Base-by-base conservation (phyloP, 768 basidiomycete species). In the Lactarius tabidus region DNA sequence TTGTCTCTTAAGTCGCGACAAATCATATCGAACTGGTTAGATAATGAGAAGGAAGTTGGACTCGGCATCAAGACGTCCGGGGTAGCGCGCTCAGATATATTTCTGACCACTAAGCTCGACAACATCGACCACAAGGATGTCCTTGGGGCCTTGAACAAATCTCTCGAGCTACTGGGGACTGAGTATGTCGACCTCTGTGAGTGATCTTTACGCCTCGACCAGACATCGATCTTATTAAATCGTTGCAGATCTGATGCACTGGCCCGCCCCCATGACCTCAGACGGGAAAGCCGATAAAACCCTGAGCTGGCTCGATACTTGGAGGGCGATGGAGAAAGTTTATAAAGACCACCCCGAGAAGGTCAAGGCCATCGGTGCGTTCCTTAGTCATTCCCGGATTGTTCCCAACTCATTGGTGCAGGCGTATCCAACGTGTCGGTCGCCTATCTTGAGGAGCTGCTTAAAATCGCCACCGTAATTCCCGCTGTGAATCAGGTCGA, bases 401-500 rank as follows among this genome's bases (percentile, higher is more conserved):
- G n/a, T 10, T 28, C 45, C 59, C 59, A 66, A 51, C 48, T 58
- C 59, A 58, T 55, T 71, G 39, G 41, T 52, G 41, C 60, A 84
- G 81, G 84, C 69, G 85, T 90, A 55, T 86, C 86, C 60, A 93
- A 93, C 80, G 85, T 88, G 73, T 87, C 84, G 9, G 79, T 87
- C 54, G 75, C 83, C 45, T 89, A 80, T 75, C 75, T 93, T 45
- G 80, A 87, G 65, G 78, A 84, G 48, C 79, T 93, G 26, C 77
- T 90, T 48, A 80, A 80, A 67, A 78, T 80, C 43, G 79, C 83
- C 60, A 75, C 72, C 41, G 78, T 88, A 48, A 76, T 87, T 39
- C 91, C 90, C 18, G 90, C 89, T 0, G 86, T 86, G 33, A 92
- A 92, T 77, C 92, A 94, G 77, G 82, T 93, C 63, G 89, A 89